Base-by-base conservation (phyloP, 768 basidiomycete species). In the Gymnopilus dilepis region DNA sequence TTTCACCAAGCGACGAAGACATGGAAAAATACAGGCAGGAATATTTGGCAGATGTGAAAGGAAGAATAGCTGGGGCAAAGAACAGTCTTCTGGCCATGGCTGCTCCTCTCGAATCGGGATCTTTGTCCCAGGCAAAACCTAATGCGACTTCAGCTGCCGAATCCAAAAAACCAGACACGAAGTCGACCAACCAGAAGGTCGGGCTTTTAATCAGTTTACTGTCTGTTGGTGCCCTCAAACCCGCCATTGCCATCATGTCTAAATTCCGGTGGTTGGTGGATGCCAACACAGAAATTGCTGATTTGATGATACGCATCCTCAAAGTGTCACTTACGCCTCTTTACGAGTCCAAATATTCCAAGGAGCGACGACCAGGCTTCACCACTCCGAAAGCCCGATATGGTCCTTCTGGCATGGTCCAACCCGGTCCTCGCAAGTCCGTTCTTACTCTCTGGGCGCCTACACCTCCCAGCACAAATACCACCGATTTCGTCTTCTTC, bases 201-300 rank as follows among this genome's bases (percentile, higher is more conserved):
- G 88, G 86, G 19, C 79, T 99, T 30, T 73, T 95, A 31, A 78
- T 81, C 43, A 91, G 93, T 13, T 78, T 99, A n/a, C 85, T 99
- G 30, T 82, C 93, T 31, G 78, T 99, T 48, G 97, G 97, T 5
- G 92, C 92, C 24, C 68, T 96, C 52, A 85, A 88, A 47, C 88
- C 92, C 1, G 88, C 92, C 8, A 75, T 94, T 54, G 85, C 87
- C 30, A 85, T 99, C 62, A 75, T 99, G 70, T 84, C 90, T 48
- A 88, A 88, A 69, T 95, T 87, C 72, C 92, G 91, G 4, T 95
- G 94, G 90, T 75, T 97, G 47, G 86, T 91, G 19, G 89, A 94
- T 64, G 86, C 88, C 33, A 85, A 91, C 59, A 86, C 89, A 0
- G 91, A 95, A 66, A 80, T 99, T 52, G 91, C 95, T 7, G 96